phyloP scores from a whole-genome alignment of 805 yeast genomes.

The Yarrowia keelungensis region DNA sequence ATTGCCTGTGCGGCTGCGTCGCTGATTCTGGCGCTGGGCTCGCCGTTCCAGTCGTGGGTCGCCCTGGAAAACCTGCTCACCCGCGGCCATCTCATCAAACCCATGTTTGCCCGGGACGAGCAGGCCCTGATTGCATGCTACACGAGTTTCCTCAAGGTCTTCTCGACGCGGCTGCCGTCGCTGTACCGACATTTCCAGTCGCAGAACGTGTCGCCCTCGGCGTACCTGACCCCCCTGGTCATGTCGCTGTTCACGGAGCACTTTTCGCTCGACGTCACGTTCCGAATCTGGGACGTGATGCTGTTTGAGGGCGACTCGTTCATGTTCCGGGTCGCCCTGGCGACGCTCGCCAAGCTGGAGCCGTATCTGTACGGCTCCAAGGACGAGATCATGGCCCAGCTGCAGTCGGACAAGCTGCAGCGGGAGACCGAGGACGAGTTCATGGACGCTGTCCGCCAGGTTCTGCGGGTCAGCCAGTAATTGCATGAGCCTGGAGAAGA shows the following conservation, averaged over 20 bases:
- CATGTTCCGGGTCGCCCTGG: constrained; percentile 61
- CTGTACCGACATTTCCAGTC: constrained; percentile 60
- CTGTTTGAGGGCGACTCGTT: constrained; percentile 68
- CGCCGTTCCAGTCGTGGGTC: constrained; percentile 52
- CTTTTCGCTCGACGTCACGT: constrained; percentile 56
- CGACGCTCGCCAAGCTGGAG: constrained; percentile 57
- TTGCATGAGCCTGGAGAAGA: constrained; percentile 6
- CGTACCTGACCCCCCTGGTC: constrained; percentile 56
- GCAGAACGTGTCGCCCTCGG: constrained; percentile 53
- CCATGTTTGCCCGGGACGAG: constrained; percentile 49
- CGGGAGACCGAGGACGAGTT: constrained; percentile 62
- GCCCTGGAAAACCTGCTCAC: constrained; percentile 54
- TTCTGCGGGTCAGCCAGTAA: constrained; percentile 45
- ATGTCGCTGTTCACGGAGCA: constrained; percentile 56
- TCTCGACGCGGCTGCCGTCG: constrained; percentile 55
- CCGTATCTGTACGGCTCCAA: constrained; percentile 61
- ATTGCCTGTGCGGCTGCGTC: constrained; percentile 54
- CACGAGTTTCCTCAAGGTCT: constrained; percentile 57
- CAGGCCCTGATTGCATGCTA: constrained; percentile 52
- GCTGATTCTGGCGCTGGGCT: constrained; percentile 52
- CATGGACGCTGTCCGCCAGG: constrained; percentile 53
- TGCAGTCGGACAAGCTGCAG: constrained; percentile 53
- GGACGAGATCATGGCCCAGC: constrained; percentile 54
- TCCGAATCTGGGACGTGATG: constrained; percentile 63
- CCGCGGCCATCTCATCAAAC: constrained; percentile 48